Base-by-base conservation (phyloP, 2,329 filamentous ascomycete species). In the Botrytis deweyae region DNA sequence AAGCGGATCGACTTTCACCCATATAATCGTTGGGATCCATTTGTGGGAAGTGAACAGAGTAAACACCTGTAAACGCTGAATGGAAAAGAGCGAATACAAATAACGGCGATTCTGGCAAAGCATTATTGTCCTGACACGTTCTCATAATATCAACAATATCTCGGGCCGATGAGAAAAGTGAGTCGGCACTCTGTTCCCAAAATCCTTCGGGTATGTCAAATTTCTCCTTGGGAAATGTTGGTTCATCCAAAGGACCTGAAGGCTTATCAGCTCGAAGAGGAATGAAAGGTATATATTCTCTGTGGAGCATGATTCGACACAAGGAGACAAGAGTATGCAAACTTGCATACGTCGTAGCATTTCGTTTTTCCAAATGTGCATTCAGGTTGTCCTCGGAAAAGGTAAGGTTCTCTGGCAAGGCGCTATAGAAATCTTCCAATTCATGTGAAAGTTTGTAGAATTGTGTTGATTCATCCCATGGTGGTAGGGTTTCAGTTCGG, bases 241-340 rank as follows among this genome's bases (percentile, higher is more conserved):
- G 88, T 68, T 85, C 84, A 77, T 92, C 90, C 18, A 92, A 81
- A 0, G 91, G 90, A 0, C 88, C 88, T 52, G 82, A 77, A 0
- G 87, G 87, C 33, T 79, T 81, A 3, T 78, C 75, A 76, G 85
- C 88, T 14, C 85, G 84, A 25, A 91, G 84, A 2, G 90, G 88
- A 25, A 91, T 85, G 78, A 91, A 92, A 0, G 90, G 90, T 40
- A 92, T 85, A 75, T 90, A 92, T 79, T 92, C 90, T 75, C 91
- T 85, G 78, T 92, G 89, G 42, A 93, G 84, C 83, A 92, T 89
- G 75, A 93, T 90, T 73, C 87, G 86, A 79, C 89, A 92, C 3
- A 93, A 84, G 2, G 88, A 87, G 74, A 89, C 87, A 0, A 92
- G 86, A 77, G 90, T 89, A 78, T 93, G 91, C 72, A 93, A 83